A percentile compares a stretch with the other conserved stretches of the same genome.
These are phyloP conservation scores for Agrocybe pediades DNA, from an alignment of 768 basidiomycete species.

Conservation along the genomic window DNA sequence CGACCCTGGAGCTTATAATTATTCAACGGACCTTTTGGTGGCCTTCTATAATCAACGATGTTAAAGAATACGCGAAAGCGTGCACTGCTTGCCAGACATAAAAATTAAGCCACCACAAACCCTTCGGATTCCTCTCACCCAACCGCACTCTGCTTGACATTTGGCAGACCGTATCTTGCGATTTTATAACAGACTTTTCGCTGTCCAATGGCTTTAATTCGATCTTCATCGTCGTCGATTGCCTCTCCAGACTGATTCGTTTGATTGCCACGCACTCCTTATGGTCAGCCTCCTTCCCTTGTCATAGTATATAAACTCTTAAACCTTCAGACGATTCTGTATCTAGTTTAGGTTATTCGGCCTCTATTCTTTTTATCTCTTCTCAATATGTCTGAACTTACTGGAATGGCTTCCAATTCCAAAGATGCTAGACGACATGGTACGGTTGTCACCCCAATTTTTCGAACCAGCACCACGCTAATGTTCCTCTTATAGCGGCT, in stretches of 20 bases:
- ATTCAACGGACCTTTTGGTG: conserved; percentile 29
- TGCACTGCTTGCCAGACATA: conserved; percentile 33
- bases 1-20: conserved; percentile 30
- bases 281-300: no score
- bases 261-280: background rate
- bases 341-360: no score
- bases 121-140: conserved; percentile 18
- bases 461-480: no score
- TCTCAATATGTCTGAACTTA: no score
- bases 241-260: conserved; percentile 2
- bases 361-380: no score
- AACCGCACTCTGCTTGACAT: background rate
- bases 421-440: no score
- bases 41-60: conserved; percentile 15
- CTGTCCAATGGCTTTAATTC: background rate
- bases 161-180: background rate
- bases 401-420: no score
- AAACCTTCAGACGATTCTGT: no score
- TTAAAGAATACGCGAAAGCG: conserved; percentile 21
- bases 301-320: no score
- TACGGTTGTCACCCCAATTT: no score
- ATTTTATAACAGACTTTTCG: background rate
- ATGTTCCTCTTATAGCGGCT: no score
- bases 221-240: conserved; percentile 2
- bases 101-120: conserved; percentile 29